Base-by-base conservation (phyloP, 495 filamentous ascomycete genomes). In the Poronia punctata region DNA sequence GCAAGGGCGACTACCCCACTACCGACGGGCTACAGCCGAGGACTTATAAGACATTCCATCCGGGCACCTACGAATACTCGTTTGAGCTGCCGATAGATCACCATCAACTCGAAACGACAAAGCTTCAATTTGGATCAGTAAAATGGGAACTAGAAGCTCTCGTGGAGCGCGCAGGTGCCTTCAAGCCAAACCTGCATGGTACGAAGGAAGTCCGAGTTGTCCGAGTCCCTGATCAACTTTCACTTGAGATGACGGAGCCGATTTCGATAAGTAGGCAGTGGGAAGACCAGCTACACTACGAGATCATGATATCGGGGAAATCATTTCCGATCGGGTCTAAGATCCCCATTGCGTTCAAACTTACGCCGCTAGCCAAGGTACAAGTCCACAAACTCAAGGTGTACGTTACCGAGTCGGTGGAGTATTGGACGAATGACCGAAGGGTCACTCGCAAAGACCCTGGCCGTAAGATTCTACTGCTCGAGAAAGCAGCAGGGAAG, bases 261-360 rank as follows among this genome's bases (percentile, higher is more conserved):
- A 98, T 98, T 59, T 90, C 90, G 15, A 97, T 98, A 52, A 95
- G 86, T 38, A 73, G 92, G 17, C 89, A 88, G 40, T 98, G 92
- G 92, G 92, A 98, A 53, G 93, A 98, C 53, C 92, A 98, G 54
- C 74, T 98, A 22, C 89, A 96, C 53, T 98, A 98, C 62, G 92
- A 98, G 52, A 98, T 98, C 45, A 86, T 97, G 51, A 95, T 98
- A 45, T 96, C 90, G 3, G 92, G 93, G 36, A 98, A 98, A 77
- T 95, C 90, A 2, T 98, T 98, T 53, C 88, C 92, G 3, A 71
- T 98, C 10, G 93, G 93, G 14, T 73, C 84, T 3, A 87, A 88
- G 52, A 88, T 98, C 17, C 92, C 92, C 10, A 95, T 98, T 43
- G 92, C 93, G 2, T 97, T 98, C 71, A 97, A 95, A 53, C 72